Base-by-base conservation (phyloP, 176 grass and related monocot species). In the Phragmites australis region DNA sequence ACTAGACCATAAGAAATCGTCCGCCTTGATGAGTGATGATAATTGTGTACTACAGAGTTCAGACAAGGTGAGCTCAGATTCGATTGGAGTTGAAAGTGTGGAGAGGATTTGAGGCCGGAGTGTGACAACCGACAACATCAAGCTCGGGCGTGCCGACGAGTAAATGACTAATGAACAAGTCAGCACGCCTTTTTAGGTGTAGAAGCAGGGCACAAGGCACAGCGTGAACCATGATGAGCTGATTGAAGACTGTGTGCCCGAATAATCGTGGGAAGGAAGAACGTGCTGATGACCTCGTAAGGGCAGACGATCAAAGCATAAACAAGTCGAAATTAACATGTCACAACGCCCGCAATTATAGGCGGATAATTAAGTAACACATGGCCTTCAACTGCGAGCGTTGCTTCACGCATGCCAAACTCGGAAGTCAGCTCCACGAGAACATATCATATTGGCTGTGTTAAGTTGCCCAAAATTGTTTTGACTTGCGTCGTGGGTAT, bases 141-240 rank as follows among this genome's bases (percentile, higher is more conserved):
- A 70, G 53, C 54, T 70, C 73, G 41, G 50, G 27, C 59, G 49
- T 13, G 58, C 27, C 41, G 12, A 34, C 12, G 27, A 57, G 72
- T 45, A 65, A 75, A 49, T 72, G 56, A 48, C 30, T 42, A 72
- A n/a, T n/a, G 60, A 16, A 8, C 34, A 29, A 34, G n/a, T 2
- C 44, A 63, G 8, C 42, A 25, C 34, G 31, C 12, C 22, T 56
- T 78, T 85, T 61, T 70, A 43, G 83, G 54, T 13, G 65, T 22
- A 21, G 53, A 68, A 47, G 23, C 9, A 22, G 23, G 18, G 18
- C 30, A 26, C 12, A 17, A 8, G 41, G 61, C 47, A 2, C 12
- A 29, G 22, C 58, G 81, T 83, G 59, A 66, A 55, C 57, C 31
- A n/a, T 44, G 70, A 42, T 11, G 57, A 52, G 2, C 19, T 46